Evolutionary conservation across 768 basidiomycete species (phyloP), one percentile per base, ranked within the genome.

Genomic region (Coprinopsis sp.): DNA sequence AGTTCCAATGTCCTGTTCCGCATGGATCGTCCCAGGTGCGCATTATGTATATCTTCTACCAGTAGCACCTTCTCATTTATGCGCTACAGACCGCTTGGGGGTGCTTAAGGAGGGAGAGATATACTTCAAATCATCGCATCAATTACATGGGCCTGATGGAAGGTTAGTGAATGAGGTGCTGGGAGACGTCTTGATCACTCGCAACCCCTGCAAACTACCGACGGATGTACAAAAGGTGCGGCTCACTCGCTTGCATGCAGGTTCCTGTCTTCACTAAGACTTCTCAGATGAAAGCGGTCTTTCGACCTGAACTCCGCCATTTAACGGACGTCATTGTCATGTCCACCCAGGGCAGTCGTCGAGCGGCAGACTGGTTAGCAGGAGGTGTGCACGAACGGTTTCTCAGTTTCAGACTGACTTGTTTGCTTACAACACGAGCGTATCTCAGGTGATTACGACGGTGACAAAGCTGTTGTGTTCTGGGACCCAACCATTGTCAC

Each of bases 161-260:
- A 58, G 67, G 0, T 59, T 64, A 22, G 73, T 73, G 0, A 76
- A 84, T 49, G 66, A 75, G 14, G 54, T 82, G 2, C 34, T 75
- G 13, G 82, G 84, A 0, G 76, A 80, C 53, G 77, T 83, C 6
- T 58, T 87, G 51, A 62, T 85, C 11, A 80, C 79, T 2, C 66
- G 83, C 16, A 72, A 81, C 58, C 84, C 84, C n/a, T 85, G 84
- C 61, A 84, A 83, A 52, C 62, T 85, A 1, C 82, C 84, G 1
- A 81, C 76, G 0, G 84, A 87, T 59, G 70, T 77, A 0, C 79
- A 79, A 52, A 84, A 81, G 67, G 82, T 81, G 51, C 18, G 63
- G 25, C 42, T 37, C 7, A 37, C 10, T 8, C 34, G 19, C 8
- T 18, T 10, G 7, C 18, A 37, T 24, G 11, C 11, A 18, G 24